These are phyloP conservation scores for Lachnellula occidentalis DNA, from an alignment of 2,329 filamentous ascomycete species.

Conservation along the genomic window DNA sequence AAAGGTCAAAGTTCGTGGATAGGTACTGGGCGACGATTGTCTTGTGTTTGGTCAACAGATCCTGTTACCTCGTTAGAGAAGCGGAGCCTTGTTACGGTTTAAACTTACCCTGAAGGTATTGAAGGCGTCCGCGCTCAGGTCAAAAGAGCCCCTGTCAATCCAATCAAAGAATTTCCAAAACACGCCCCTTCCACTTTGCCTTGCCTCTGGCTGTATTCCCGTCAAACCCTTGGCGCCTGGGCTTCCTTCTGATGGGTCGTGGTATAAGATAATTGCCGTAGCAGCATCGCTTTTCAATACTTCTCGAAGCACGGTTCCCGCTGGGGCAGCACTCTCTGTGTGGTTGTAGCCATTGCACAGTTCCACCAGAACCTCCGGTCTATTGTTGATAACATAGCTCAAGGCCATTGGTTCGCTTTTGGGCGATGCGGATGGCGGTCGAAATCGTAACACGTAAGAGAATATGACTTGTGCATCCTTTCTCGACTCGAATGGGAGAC, in stretches of 20 bases:
- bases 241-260: slow-evolving; percentile 74
- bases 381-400: slow-evolving; percentile 79
- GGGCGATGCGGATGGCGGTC: slow-evolving; percentile 60
- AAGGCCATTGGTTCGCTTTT: slow-evolving; percentile 77
- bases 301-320: slow-evolving; percentile 83
- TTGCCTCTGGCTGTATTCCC: slow-evolving; percentile 69
- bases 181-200: slow-evolving; percentile 73
- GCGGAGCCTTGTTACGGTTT: neutral
- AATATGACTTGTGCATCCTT: slow-evolving; percentile 96
- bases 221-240: slow-evolving; percentile 65
- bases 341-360: slow-evolving; percentile 86
- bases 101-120: slow-evolving; percentile 81
- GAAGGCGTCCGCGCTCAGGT: slow-evolving; percentile 95
- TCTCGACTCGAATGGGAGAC: slow-evolving; percentile 88
- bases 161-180: slow-evolving; percentile 98
- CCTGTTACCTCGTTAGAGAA: slow-evolving; percentile 47
- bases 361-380: slow-evolving; percentile 81
- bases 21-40: slow-evolving; percentile 83
- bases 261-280: slow-evolving; percentile 85
- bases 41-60: slow-evolving; percentile 92
- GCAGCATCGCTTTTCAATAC: slow-evolving; percentile 86
- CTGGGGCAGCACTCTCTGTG: slow-evolving; percentile 86
- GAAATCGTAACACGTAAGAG: slow-evolving; percentile 89
- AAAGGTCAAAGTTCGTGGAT: slow-evolving; percentile 82
- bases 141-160: slow-evolving; percentile 95